A percentile compares a stretch with the other conserved stretches of the same genome.
These are phyloP conservation scores for Thielaviopsis populi DNA, from an alignment of 2,329 filamentous ascomycete species.

Conservation along the genomic window DNA sequence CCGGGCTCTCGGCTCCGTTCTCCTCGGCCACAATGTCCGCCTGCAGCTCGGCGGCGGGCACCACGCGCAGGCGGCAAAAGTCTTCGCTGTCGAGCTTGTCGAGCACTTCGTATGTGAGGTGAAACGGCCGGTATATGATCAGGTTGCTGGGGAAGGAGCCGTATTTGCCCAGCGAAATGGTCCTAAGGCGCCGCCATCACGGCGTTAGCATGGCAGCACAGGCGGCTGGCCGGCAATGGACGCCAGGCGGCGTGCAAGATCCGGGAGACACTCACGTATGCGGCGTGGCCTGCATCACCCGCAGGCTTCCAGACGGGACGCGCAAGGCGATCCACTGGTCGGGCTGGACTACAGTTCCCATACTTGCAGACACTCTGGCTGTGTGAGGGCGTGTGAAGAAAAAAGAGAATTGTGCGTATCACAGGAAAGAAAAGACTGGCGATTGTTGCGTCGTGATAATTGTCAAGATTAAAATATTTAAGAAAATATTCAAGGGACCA, in stretches of 20 bases:
- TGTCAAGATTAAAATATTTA: not conserved
- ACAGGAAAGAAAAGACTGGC: not conserved
- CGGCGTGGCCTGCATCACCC: constrained; percentile 42
- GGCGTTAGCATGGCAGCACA: constrained; percentile 1
- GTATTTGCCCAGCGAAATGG: constrained; percentile 81
- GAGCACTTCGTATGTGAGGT: constrained; percentile 79
- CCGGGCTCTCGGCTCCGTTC: constrained; percentile 25
- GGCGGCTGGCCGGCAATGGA: constrained; percentile 5
- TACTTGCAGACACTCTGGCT: constrained; percentile 17
- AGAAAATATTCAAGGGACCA: constrained; percentile 3
- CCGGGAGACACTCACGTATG: constrained; percentile 37
- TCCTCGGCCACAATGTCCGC: constrained; percentile 52
- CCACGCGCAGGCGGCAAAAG: constrained; percentile 58
- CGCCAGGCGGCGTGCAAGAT: not conserved
- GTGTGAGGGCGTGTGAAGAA: not conserved
- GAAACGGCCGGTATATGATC: constrained; percentile 77
- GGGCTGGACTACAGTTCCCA: constrained; percentile 36
- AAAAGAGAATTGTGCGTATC: not conserved
- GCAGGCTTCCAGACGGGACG: constrained; percentile 43
- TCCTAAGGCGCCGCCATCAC: constrained; percentile 34
- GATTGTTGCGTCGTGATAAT: not conserved
- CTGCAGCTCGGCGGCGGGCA: constrained; percentile 68
- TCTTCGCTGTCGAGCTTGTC: constrained; percentile 51
- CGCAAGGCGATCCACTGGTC: constrained; percentile 46
- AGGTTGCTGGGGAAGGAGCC: constrained; percentile 81